Evolutionary conservation across 352 stramenopile genomes (phyloP), one percentile per base, ranked within the genome.

Genomic region (Globisporangium takayamanum): DNA sequence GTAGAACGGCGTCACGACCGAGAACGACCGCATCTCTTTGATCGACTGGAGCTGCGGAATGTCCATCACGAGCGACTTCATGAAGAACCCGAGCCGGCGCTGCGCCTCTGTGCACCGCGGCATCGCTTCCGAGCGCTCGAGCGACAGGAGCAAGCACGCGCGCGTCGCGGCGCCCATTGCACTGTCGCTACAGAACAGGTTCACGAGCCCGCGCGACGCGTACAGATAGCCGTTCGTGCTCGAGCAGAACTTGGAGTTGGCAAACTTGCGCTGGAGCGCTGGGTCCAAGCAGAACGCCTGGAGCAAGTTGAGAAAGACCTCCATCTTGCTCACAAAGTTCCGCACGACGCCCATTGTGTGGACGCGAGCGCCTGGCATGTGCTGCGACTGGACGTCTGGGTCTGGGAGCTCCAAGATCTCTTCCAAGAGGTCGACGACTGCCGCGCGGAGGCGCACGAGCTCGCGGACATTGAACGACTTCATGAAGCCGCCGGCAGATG

Each of bases 321-420:
- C 84, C 82, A 90, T 94, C 72, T 94, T 92, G 45, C 60, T 74
- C n/a, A 94, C 84, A 76, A 94, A 94, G 75, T 92, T 94, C 54
- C 84, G 84, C 30, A 90, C 89, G 41, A 92, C 78, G 54, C 84
- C 84, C 59, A 94, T 83, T 22, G 83, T 84, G 62, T 94, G 84
- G 15, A 92, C 78, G 42, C 68, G 72, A 0, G 75, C 72, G 15
- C 77, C 74, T 7, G 71, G 74, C 37, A 92, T 76, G 53, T 92
- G 80, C 62, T 85, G 80, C 4, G 80, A 92, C 59, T 72, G 73
- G 14, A 74, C 69, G 11, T 92, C 82, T 2, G 85, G 85, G 56
- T 94, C 85, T 14, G 85, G 83, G 37, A 94, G 57, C 55, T 94
- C 85, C 37, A 94, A 37, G 50, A 94, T 87, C 33, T 86, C 79